These are phyloP conservation scores for Cladosporium sphaerospermum DNA, from an alignment of 2,329 filamentous ascomycete species.

Conservation along the genomic window DNA sequence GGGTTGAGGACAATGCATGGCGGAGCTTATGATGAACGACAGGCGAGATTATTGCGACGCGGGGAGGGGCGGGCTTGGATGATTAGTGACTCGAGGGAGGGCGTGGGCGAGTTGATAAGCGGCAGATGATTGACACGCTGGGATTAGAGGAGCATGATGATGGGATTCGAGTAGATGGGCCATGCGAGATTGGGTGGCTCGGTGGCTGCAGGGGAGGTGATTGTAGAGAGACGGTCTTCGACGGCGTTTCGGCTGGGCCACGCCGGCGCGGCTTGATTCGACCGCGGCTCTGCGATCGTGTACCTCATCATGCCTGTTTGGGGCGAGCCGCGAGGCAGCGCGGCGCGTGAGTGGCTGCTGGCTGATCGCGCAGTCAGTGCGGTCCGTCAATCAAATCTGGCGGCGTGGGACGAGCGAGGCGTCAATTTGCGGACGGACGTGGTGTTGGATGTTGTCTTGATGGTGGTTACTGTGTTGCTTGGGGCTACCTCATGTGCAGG, in stretches of 20 bases:
- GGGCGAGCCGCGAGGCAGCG: constrained; percentile 1
- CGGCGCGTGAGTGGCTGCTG: constrained; percentile 1
- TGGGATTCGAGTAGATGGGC: background rate
- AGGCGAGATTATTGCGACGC: background rate
- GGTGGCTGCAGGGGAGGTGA: constrained; percentile 10
- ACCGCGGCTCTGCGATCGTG: background rate
- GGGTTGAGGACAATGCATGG: background rate
- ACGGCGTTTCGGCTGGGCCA: constrained; percentile 6
- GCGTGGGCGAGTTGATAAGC: too few species aligned
- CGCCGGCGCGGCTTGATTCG: constrained; percentile 10
- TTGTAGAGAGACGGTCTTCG: constrained; percentile 7
- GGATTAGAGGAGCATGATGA: background rate
- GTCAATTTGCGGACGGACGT: background rate
- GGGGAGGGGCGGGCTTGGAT: too few species aligned
- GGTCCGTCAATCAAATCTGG: constrained; percentile 8
- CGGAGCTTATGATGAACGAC: background rate
- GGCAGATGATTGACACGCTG: constrained; percentile 2
- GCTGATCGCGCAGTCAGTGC: constrained; percentile 9
- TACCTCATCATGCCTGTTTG: constrained; percentile 2
- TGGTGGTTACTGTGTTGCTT: too few species aligned
- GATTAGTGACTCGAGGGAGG: too few species aligned
- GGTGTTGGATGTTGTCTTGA: background rate
- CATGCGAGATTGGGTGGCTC: constrained; percentile 8
- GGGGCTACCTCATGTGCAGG: too few species aligned
- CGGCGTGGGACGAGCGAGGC: background rate